Evolutionary conservation across 2,329 filamentous ascomycete species (phyloP), one percentile per base, ranked within the genome.

Genomic region (Ampelomyces quisqualis): DNA sequence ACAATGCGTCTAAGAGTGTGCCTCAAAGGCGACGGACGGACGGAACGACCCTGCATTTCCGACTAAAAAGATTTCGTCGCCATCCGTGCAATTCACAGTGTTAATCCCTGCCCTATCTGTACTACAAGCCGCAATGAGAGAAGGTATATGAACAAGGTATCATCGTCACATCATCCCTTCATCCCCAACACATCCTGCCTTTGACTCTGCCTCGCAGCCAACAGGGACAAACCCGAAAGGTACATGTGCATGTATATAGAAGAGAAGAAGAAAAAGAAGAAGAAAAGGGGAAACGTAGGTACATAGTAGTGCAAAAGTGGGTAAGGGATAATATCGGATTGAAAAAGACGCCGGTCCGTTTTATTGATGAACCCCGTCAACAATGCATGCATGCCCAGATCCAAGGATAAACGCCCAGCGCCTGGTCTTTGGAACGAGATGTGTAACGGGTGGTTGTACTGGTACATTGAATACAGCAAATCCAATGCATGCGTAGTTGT

Each of bases 401-500:
- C 11, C 24, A 14, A 33, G 34, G 29, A 27, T 15, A 34, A 28
- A 40, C 23, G 30, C 23, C 38, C 30, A 40, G 38, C 38, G 38
- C 38, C 38, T 40, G 21, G 10, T 15, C 24, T 26, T 23, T 23
- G 17, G 5, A 19, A 21, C 24, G 24, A 26, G 13, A 23, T 26
- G 20, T 32, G 23, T 31, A 32, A n/a, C 9, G 28, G 22, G 36
- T 24, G 36, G 21, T 26, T 7, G 22, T 33, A 15, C 28, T 49
- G 45, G 43, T 51, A 54, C 51, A 54, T 39, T 43, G 38, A 49
- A 40, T 32, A 14, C n/a, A 34, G 29, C 18, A 44, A 39, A 40
- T 30, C 37, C 45, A 42, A 44, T 30, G 33, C 38, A 43, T 54
- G 48, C 44, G 40, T 54, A 52, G 33, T 52, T 27, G 45, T 54